Evolutionary conservation across 345 rosid species (phyloP).

Genomic region (Theobroma cacao): DNA sequence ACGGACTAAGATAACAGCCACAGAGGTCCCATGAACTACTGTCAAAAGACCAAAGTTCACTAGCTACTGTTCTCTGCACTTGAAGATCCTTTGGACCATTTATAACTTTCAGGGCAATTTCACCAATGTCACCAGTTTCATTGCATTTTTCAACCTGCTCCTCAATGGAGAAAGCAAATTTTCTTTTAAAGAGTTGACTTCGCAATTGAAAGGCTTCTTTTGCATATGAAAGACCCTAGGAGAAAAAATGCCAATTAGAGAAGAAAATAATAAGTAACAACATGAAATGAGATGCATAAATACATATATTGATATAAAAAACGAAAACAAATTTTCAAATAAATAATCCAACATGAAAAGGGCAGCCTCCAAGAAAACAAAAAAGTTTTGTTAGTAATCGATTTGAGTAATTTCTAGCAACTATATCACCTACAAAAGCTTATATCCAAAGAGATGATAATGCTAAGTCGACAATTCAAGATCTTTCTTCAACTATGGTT

Average conservation of each 20-base stretch:
- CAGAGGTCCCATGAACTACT: constrained; percentile 38
- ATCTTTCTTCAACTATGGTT: background rate
- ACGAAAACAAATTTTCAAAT: background rate
- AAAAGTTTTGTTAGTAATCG: background rate
- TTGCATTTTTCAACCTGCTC: constrained; percentile 38
- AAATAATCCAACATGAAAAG: background rate
- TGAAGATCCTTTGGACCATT: constrained; percentile 42
- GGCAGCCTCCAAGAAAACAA: background rate
- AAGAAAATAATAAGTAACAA: background rate
- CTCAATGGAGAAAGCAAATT: constrained; percentile 63
- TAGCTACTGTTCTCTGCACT: constrained; percentile 41
- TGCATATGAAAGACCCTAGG: constrained; percentile 80
- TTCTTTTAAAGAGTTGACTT: constrained; percentile 66
- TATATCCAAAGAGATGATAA: background rate
- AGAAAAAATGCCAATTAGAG: constrained; percentile 11
- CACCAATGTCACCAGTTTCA: constrained; percentile 40
- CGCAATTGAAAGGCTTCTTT: constrained; percentile 75
- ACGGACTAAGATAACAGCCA: constrained; percentile 69
- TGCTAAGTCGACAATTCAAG: background rate
- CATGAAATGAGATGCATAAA: background rate
- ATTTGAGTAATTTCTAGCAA: background rate
- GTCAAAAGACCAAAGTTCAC: constrained; percentile 59
- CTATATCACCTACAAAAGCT: background rate
- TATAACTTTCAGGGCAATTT: constrained; percentile 34
- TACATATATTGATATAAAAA: background rate